phyloP scores from a whole-genome alignment of 176 grass and related monocot species.

The Triticum monococcum region DNA sequence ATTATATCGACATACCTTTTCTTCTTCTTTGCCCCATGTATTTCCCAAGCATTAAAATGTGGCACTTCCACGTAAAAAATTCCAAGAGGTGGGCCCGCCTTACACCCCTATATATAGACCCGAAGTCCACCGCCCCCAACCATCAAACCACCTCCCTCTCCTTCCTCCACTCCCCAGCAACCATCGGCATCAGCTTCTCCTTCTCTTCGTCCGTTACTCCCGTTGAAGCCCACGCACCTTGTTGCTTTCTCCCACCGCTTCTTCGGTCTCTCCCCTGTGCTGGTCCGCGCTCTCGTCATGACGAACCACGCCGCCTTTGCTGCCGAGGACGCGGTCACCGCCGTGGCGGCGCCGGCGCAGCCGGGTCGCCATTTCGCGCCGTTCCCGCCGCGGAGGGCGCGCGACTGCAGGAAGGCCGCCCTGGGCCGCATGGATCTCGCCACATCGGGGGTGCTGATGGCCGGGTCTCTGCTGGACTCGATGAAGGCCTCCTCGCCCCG shows the following conservation, averaged over 20 bases:
- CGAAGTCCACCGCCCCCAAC: neutral
- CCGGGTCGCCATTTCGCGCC: slow-evolving; percentile 24
- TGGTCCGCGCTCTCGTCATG: slow-evolving; percentile 23
- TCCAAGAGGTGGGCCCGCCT: neutral
- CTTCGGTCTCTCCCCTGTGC: too few relatives aligned
- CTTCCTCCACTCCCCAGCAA: neutral
- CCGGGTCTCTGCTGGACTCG: slow-evolving; percentile 44
- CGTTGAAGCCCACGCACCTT: too few relatives aligned
- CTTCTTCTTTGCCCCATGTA: neutral
- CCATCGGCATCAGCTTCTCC: slow-evolving; percentile 6
- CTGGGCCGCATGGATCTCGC: slow-evolving; percentile 32
- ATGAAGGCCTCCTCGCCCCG: slow-evolving; percentile 75
- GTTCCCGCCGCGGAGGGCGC: neutral
- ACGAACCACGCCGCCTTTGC: slow-evolving; percentile 46
- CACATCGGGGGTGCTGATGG: neutral
- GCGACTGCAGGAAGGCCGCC: slow-evolving; percentile 34
- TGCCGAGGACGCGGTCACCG: slow-evolving; percentile 37
- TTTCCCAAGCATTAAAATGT: neutral
- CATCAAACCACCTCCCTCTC: neutral
- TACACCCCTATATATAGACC: slow-evolving; percentile 34
- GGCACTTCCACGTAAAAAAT: neutral
- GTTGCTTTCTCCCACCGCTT: neutral
- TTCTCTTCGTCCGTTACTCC: too few relatives aligned
- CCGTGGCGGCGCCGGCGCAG: slow-evolving; percentile 22
- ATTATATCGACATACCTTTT: neutral